These are phyloP conservation scores for Funneliformis geosporum DNA, from an alignment of 192 early-diverging fungal species.

Conservation along the genomic window DNA sequence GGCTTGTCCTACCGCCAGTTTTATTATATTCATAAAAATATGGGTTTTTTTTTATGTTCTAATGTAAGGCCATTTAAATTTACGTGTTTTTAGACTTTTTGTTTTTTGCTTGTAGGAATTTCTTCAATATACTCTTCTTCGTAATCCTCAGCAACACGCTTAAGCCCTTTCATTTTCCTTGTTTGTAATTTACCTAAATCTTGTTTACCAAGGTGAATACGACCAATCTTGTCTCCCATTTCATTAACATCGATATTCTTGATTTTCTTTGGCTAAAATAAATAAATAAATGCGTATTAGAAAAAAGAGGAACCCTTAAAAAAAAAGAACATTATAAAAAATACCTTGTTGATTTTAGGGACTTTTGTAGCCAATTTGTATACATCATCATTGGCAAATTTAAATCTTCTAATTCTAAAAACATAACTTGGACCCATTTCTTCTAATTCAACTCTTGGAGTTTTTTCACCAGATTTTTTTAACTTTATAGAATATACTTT, in stretches of 20 bases:
- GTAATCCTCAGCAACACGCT: constrained; percentile 46
- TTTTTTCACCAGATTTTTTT: constrained; percentile 84
- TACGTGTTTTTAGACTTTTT: background rate
- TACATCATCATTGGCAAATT: constrained; percentile 73
- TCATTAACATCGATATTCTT: constrained; percentile 92
- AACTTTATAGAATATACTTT: constrained; percentile 78
- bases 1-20: too few species aligned
- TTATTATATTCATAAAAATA: too few species aligned
- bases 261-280: constrained; percentile 68
- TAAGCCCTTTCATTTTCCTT: constrained; percentile 98
- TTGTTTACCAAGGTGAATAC: constrained; percentile 91
- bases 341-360: constrained; percentile 84
- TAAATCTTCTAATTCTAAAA: constrained; percentile 73
- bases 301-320: background rate
- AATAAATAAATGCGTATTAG: background rate
- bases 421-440: constrained; percentile 94
- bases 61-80: background rate
- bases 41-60: too few species aligned
- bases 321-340: constrained; percentile 35
- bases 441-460: constrained; percentile 87
- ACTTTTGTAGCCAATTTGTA: constrained; percentile 82
- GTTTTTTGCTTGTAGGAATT: background rate
- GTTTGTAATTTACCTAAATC: constrained; percentile 93
- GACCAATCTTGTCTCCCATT: constrained; percentile 90
- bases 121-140: constrained; percentile 20